Percentiles rank a stretch among this genome's conserved stretches.
phyloP scores from a whole-genome alignment of 805 yeast species.

The Wickerhamomyces pijperi region DNA sequence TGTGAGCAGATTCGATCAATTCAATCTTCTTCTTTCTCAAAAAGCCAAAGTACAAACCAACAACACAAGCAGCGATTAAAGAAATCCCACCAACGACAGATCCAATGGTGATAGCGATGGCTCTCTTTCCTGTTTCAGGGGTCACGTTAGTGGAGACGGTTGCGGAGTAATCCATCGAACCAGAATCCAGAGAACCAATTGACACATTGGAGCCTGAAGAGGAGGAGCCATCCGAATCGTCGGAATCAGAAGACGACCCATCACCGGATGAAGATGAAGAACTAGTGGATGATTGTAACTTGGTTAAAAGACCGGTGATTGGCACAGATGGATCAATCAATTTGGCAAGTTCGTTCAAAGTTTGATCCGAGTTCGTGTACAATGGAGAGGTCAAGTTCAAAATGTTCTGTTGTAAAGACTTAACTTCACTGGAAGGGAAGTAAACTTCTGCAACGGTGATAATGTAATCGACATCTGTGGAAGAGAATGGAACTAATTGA shows the following conservation, averaged over 20 bases:
- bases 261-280: conserved; percentile 7
- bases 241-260: conserved; percentile 1
- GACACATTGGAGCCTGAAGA: not conserved
- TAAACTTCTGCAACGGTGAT: conserved; percentile 85
- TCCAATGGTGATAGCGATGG: conserved; percentile 77
- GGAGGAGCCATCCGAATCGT: not conserved
- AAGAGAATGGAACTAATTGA: conserved; percentile 66
- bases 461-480: conserved; percentile 45
- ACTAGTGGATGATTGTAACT: conserved; percentile 3
- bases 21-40: conserved; percentile 10
- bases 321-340: conserved; percentile 70
- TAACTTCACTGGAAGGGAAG: conserved; percentile 49
- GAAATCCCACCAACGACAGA: conserved; percentile 66
- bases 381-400: conserved; percentile 41
- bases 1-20: conserved; percentile 9
- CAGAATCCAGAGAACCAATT: conserved; percentile 12
- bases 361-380: conserved; percentile 46
- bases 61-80: conserved; percentile 50
- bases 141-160: conserved; percentile 8
- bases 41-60: conserved; percentile 41
- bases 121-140: conserved; percentile 24
- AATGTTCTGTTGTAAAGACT: conserved; percentile 37
- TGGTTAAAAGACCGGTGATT: conserved; percentile 29
- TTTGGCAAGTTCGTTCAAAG: conserved; percentile 45
- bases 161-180: conserved; percentile 21